Conservation (phyloP, 2,329 filamentous ascomycete genomes). For the Geosmithia flava region DNA sequence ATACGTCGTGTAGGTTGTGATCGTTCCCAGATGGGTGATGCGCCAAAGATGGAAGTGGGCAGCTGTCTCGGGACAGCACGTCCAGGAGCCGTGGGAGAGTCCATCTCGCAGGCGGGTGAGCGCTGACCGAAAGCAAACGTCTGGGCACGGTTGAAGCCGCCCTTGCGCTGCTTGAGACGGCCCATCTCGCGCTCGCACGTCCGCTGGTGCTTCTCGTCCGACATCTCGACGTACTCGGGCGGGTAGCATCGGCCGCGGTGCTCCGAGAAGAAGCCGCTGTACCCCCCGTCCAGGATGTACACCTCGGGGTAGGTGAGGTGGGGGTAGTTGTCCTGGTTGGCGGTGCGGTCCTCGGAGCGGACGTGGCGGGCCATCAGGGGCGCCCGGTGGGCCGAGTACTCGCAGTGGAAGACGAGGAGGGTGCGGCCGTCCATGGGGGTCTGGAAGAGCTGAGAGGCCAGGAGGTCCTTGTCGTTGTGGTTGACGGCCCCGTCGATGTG, state of each 20-base stretch:
- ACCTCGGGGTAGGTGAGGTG: conserved; percentile 89
- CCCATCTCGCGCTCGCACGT: conserved; percentile 93
- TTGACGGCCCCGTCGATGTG: conserved; percentile 92
- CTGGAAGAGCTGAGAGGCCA: conserved; percentile 69
- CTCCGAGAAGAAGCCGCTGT: conserved; percentile 80
- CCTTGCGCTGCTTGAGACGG: conserved; percentile 74
- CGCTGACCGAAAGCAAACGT: conserved; percentile 91
- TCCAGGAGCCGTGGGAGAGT: conserved; percentile 45
- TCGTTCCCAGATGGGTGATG: conserved; percentile 33
- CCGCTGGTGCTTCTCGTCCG: conserved; percentile 76
- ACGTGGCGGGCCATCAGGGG: conserved; percentile 94
- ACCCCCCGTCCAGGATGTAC: conserved; percentile 93
- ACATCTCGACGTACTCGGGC: conserved; percentile 96
- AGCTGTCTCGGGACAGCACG: conserved; percentile 27
- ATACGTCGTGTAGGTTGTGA: conserved; percentile 42
- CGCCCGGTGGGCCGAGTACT: conserved; percentile 93
- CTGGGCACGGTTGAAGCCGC: conserved; percentile 70
- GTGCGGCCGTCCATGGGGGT: conserved; percentile 56
- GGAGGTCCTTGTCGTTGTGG: conserved; percentile 88
- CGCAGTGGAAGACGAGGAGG: conserved; percentile 88
- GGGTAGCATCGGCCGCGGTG: conserved; percentile 77
- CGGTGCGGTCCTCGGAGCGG: conserved; percentile 73
- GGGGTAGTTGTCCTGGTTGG: conserved; percentile 80
- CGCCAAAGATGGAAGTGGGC: conserved; percentile 29
- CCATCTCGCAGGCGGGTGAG: conserved; percentile 32